Conservation (phyloP, 768 basidiomycete species). For the Sistotremastrum niveocremeum region DNA sequence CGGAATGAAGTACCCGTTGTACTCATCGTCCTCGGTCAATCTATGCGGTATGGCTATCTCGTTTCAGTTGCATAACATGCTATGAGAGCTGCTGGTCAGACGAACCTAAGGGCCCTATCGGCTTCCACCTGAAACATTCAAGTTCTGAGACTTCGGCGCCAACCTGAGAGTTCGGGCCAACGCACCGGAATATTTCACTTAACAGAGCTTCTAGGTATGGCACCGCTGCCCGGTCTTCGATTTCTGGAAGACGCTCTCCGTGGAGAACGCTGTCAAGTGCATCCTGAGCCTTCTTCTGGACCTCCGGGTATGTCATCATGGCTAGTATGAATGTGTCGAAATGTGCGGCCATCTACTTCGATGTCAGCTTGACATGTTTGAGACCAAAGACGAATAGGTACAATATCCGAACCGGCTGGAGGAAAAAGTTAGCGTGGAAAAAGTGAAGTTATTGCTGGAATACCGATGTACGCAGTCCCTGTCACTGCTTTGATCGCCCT, state of each 20-base stretch:
- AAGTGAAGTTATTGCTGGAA: too few species aligned
- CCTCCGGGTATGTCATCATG: slow-evolving; percentile 43
- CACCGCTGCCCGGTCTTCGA: slow-evolving; percentile 40
- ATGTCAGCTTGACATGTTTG: too few species aligned
- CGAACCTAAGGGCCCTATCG: neutral
- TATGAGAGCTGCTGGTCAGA: too few species aligned
- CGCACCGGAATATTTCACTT: slow-evolving; percentile 32
- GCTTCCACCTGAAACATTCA: neutral
- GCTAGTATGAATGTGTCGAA: slow-evolving; percentile 50
- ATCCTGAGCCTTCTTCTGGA: slow-evolving; percentile 42
- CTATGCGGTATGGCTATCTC: slow-evolving; percentile 15
- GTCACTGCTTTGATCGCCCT: too few species aligned
- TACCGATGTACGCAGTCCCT: too few species aligned
- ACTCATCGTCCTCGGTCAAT: slow-evolving; percentile 18
- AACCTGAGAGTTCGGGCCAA: neutral
- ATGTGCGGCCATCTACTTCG: slow-evolving; percentile 2
- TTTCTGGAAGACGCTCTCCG: slow-evolving; percentile 44
- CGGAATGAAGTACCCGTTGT: slow-evolving; percentile 22
- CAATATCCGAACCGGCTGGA: too few species aligned
- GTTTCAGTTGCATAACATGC: too few species aligned
- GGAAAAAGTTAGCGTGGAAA: too few species aligned
- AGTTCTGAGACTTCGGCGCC: too few species aligned
- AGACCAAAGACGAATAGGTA: too few species aligned
- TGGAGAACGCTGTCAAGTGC: slow-evolving; percentile 52
- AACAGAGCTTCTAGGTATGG: slow-evolving; percentile 49